These are phyloP conservation scores for Torulaspora gathmanii DNA, from an alignment of 805 yeast genomes.

Conservation along the genomic window DNA sequence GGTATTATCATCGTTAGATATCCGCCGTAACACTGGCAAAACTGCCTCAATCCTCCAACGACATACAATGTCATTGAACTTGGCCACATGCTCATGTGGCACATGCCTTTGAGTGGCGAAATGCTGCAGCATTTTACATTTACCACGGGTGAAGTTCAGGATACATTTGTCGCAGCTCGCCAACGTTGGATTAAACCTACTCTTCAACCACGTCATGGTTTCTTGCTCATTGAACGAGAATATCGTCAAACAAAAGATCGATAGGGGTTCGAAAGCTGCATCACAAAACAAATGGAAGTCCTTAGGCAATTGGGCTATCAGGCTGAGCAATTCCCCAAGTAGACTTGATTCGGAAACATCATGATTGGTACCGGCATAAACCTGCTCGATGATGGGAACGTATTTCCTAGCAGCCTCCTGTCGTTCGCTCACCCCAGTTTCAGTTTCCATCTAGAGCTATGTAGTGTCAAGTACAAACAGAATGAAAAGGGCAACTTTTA, in stretches of 20 bases:
- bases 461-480: slow-evolving; percentile 1
- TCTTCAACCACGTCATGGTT: slow-evolving; percentile 43
- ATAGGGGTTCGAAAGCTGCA: slow-evolving; percentile 42
- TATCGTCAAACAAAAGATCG: slow-evolving; percentile 52
- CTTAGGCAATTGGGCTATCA: slow-evolving; percentile 30
- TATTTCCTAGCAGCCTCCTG: slow-evolving; percentile 19
- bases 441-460: slow-evolving; percentile 13
- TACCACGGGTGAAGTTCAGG: slow-evolving; percentile 47
- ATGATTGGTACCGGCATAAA: slow-evolving; percentile 28
- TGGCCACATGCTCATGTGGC: slow-evolving; percentile 40
- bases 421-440: slow-evolving; percentile 10
- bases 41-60: slow-evolving; percentile 35
- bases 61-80: slow-evolving; percentile 35
- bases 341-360: slow-evolving; percentile 29
- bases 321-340: slow-evolving; percentile 40
- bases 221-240: slow-evolving; percentile 52
- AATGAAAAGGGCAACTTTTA: not conserved
- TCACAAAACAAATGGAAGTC: slow-evolving; percentile 55
- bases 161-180: slow-evolving; percentile 52
- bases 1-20: slow-evolving; percentile 23
- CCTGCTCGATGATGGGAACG: slow-evolving; percentile 26
- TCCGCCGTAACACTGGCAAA: slow-evolving; percentile 22
- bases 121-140: slow-evolving; percentile 47
- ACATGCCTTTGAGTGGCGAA: slow-evolving; percentile 50
- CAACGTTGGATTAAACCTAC: slow-evolving; percentile 39